Base-by-base conservation (phyloP, 139 green algal genomes). In the Microglena sp. region DNA sequence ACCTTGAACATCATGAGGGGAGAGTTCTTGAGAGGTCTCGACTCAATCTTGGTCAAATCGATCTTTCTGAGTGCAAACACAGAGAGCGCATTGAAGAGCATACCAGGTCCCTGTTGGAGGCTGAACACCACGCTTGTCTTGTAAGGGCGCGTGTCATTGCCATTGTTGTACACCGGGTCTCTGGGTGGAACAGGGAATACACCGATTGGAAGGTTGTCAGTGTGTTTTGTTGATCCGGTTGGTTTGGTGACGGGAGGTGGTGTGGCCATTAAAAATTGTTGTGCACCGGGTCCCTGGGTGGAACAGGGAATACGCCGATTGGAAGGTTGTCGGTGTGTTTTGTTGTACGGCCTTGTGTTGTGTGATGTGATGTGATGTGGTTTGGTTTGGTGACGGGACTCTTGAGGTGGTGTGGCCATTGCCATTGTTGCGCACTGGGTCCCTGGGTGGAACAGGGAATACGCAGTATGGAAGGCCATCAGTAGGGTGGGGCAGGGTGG, bases 61-160 rank as follows among this genome's bases (percentile, higher is more conserved):
- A 99, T 95, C 77, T 97, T 89, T 0, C 93, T 78, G 66, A 99
- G 76, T 22, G 93, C 90, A 78, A 99, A 99, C 33, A 96, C 89
- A 21, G 77, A 86, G 35, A 99, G 80, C 26, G 93, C 93, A 69
- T 96, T 96, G 85, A 98, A 99, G 55, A 99, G 87, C 70, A 89
- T 74, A 2, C 93, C 93, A 0, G 92, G 89, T 1, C 86, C 93
- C 56, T 89, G 75, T 7, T 78, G 61, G 29, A 93, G 70, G 30
- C 77, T 85, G 78, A 97, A 97, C 2, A 95, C 91, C 36, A 98
- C 89, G 7, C 82, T 92, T 2, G 92, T 97, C 78, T 96, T 96
- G 75, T 77, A 89, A 30, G 64, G 43, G 33, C 71, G 58, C 2
- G 60, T 22, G 45, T 86, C 75, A 15, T 32, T 54, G 27, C 83